Percentiles rank a stretch among this genome's conserved stretches.
Evolutionary conservation across 306 rosid genomes (phyloP).

Genomic region (Vigna angularis): DNA sequence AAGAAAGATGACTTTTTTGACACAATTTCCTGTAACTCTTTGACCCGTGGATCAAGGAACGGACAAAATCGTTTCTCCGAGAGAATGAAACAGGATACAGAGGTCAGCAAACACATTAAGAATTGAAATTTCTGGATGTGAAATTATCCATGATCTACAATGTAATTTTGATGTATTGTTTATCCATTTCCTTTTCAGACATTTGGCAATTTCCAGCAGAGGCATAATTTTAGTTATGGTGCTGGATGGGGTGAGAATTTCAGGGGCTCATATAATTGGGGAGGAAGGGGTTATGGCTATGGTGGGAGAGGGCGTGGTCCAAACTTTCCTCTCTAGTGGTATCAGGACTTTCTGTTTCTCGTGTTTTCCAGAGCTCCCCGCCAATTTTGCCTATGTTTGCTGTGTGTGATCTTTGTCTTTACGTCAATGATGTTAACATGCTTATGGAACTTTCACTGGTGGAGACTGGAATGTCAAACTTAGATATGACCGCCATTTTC

Average conservation of each 20-base stretch:
- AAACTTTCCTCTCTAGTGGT: slow-evolving; percentile 50
- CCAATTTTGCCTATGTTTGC: slow-evolving; percentile 34
- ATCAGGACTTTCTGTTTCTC: slow-evolving; percentile 25
- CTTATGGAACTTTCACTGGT: slow-evolving; percentile 5
- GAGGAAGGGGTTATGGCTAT: slow-evolving; percentile 65
- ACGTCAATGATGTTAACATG: slow-evolving; percentile 42
- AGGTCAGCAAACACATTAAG: slow-evolving; percentile 57
- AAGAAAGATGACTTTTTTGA: slow-evolving; percentile 86
- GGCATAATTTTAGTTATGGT: slow-evolving; percentile 53
- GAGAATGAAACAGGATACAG: slow-evolving; percentile 59
- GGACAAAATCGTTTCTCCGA: slow-evolving; percentile 58
- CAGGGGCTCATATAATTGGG: slow-evolving; percentile 52
- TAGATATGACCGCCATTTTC: slow-evolving; percentile 48
- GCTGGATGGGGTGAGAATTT: slow-evolving; percentile 56
- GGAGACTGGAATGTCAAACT: slow-evolving; percentile 39
- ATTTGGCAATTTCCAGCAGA: slow-evolving; percentile 61
- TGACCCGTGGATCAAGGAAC: slow-evolving; percentile 60
- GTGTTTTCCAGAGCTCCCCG: slow-evolving; percentile 28
- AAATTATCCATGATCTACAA: slow-evolving; percentile 20
- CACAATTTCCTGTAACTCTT: slow-evolving; percentile 69
- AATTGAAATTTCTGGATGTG: slow-evolving; percentile 29
- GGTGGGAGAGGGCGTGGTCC: slow-evolving; percentile 60
- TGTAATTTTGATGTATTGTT: slow-evolving; percentile 8
- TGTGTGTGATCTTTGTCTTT: slow-evolving; percentile 24
- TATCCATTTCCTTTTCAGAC: slow-evolving; percentile 55